Percentiles rank a stretch among this genome's conserved stretches.
phyloP scores from a whole-genome alignment of 768 basidiomycete genomes.

The Sporobolomyces roseus region DNA sequence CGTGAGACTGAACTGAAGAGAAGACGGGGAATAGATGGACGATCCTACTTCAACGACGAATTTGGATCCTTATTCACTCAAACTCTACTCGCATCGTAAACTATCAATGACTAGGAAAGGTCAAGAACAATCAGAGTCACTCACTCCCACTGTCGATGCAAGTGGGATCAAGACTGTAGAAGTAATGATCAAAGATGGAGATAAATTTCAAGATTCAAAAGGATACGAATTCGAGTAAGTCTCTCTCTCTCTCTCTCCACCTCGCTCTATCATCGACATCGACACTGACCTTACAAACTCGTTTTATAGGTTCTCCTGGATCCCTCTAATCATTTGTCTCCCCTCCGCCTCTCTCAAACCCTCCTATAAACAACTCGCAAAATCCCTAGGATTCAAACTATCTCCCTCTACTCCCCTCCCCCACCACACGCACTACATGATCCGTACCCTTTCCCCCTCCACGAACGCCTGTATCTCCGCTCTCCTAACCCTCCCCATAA shows the following conservation, averaged over 20 bases:
- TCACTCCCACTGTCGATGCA: not conserved
- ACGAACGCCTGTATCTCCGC: constrained; percentile 5
- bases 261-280: no score
- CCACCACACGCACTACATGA: constrained; percentile 27
- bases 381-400: constrained; percentile 34
- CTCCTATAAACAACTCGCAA: not conserved
- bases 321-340: constrained; percentile 18
- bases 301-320: constrained; percentile 38
- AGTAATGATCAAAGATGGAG: constrained; percentile 16
- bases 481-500: not conserved
- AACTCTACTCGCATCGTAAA: not conserved
- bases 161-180: constrained; percentile 11
- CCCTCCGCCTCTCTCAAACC: not conserved
- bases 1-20: not conserved
- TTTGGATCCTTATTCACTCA: constrained; percentile 27
- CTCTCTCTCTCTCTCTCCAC: not conserved
- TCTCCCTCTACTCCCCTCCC: constrained; percentile 3
- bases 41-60: constrained; percentile 7
- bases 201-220: constrained; percentile 10
- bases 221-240: constrained; percentile 22
- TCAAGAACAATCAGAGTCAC: not conserved
- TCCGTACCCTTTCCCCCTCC: not conserved
- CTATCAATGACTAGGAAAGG: no score
- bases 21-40: constrained; percentile 2
- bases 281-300: no score